Percentiles rank a stretch among this genome's conserved stretches.
Evolutionary conservation across 2,329 filamentous ascomycete species (phyloP).

Genomic region (Monosporascus cannonballus): DNA sequence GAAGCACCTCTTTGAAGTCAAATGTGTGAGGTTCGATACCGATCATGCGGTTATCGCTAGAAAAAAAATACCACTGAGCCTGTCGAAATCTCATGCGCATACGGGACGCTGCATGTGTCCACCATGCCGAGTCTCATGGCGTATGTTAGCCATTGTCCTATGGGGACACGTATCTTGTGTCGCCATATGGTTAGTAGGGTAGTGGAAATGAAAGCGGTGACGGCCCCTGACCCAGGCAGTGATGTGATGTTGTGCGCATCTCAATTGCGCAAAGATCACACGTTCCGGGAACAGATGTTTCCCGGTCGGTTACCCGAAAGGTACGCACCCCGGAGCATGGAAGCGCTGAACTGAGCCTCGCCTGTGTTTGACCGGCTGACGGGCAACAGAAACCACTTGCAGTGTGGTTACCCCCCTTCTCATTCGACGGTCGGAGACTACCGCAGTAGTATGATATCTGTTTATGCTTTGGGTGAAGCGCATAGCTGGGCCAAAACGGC

Average conservation of each 20-base stretch:
- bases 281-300: too few relatives aligned
- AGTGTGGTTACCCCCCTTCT: not conserved
- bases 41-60: not conserved
- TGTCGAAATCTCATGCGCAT: not conserved
- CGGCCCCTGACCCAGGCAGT: not conserved
- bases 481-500: not conserved
- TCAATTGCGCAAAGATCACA: not conserved
- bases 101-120: not conserved
- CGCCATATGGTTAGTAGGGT: not conserved
- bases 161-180: slow-evolving; percentile 1
- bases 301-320: too few relatives aligned
- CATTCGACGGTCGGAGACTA: not conserved
- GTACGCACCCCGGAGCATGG: too few relatives aligned
- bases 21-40: not conserved
- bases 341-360: too few relatives aligned
- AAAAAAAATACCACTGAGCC: not conserved
- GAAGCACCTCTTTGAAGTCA: not conserved
- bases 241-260: not conserved
- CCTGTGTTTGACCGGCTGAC: too few relatives aligned
- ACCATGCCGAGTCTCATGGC: not conserved
- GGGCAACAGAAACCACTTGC: not conserved
- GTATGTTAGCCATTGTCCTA: not conserved
- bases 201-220: not conserved
- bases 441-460: not conserved
- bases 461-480: not conserved